Base-by-base conservation (phyloP, 192 early-diverging fungal species). In the Coemansia umbellata region DNA sequence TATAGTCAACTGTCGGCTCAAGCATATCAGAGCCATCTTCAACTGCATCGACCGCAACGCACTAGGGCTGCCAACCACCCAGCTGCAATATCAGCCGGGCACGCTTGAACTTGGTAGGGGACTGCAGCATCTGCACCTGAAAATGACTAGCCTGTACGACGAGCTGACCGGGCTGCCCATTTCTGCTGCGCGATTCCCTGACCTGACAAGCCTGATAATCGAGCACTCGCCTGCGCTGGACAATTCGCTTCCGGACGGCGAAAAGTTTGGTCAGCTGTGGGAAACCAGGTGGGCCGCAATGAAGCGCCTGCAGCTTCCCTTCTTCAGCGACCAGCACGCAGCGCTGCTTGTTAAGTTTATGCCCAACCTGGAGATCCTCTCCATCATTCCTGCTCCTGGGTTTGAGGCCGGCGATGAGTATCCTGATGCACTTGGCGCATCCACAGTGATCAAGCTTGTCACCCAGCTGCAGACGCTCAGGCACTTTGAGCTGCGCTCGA, bases 11-110 rank as follows among this genome's bases (percentile, higher is more conserved):
- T 68, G 71, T 27, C 50, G 71, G n/a, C 52, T 74, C 27, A 74
- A 74, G 55, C 71, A 74, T 33, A 60, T 74, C 31, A 55, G 71
- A 21, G 71, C 71, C 5, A 74, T 74, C 27, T 60, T 74, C 56
- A 74, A 74, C 48, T 74, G 71, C 60, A 74, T 74, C 37, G 71
- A 74, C 65, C 71, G 71, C 31, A 74, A 74, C 26, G 71, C 71
- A 4, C 43, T 74, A 31, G 71, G 71, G 1, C 53, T 74, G 7
- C 60, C 64, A 3, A 74, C 71, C 14, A 48, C 53, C 3, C 47
- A 37, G 31, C 37, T 74, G 53, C 71, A 74, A 11, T 74, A 74
- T 53, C 65, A 67, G 56, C 71, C 71, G 1, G 71, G 71, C 9
- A 19, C 36, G 10, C 31, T 68, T 31, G 71, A 74, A 53, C 31